A percentile compares a stretch with the other conserved stretches of the same genome.
These are phyloP conservation scores for Cystobasidium ongulense DNA, from an alignment of 768 basidiomycete species.

Conservation along the genomic window DNA sequence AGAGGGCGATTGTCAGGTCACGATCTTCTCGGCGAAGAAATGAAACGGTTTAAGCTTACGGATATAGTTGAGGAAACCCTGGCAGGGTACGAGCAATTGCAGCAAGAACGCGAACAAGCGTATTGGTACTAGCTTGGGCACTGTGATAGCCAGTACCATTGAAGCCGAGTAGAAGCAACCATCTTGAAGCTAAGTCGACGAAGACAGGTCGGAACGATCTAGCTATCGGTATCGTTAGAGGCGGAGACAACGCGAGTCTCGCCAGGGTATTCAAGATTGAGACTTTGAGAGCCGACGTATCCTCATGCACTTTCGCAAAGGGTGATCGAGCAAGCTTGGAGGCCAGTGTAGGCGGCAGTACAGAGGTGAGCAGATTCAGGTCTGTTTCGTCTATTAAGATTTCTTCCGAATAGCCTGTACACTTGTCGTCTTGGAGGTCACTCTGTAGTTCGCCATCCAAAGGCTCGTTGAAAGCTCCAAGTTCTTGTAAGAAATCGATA, in stretches of 20 bases:
- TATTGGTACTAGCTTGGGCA: conserved; percentile 41
- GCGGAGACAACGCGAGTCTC: conserved; percentile 55
- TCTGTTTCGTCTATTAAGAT: background rate
- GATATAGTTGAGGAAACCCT: conserved; percentile 43
- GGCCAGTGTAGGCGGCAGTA: background rate
- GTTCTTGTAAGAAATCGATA: conserved; percentile 1
- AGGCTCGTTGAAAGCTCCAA: background rate
- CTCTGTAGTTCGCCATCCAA: background rate
- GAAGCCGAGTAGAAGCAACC: conserved; percentile 55
- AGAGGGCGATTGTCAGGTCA: conserved; percentile 55
- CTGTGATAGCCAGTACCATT: conserved; percentile 43
- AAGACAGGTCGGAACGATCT: conserved; percentile 66
- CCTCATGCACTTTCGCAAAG: background rate
- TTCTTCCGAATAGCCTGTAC: background rate
- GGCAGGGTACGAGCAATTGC: conserved; percentile 42
- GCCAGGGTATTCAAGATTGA: conserved; percentile 56
- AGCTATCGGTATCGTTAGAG: conserved; percentile 59
- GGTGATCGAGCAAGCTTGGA: conserved; percentile 12
- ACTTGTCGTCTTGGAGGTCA: background rate
- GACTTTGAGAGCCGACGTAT: background rate
- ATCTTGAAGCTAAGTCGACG: conserved; percentile 69
- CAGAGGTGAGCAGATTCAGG: conserved; percentile 6
- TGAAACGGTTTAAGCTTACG: conserved; percentile 41
- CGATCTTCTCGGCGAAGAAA: background rate
- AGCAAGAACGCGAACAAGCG: conserved; percentile 47